Percentiles rank a stretch among this genome's conserved stretches.
Evolutionary conservation across 2,329 filamentous ascomycete genomes (phyloP).

Genomic region (Pyrenochaeta sp.): DNA sequence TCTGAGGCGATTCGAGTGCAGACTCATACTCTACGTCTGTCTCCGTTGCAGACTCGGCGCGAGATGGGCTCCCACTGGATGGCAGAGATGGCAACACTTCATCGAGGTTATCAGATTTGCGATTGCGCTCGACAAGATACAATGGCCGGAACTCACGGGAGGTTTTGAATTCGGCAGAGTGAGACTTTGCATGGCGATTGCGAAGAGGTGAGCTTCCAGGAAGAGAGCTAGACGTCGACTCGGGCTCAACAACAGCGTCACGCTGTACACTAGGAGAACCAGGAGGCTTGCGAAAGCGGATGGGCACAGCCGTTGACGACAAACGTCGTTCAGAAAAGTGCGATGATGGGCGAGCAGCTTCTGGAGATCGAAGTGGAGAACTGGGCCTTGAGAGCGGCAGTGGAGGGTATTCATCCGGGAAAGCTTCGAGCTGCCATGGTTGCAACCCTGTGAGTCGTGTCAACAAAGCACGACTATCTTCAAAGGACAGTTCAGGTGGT

Average conservation of each 20-base stretch:
- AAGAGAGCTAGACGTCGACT: slow-evolving; percentile 22
- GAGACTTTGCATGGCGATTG: slow-evolving; percentile 55
- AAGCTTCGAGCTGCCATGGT: slow-evolving; percentile 46
- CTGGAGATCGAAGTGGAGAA: slow-evolving; percentile 37
- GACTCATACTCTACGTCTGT: slow-evolving; percentile 57
- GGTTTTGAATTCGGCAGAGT: slow-evolving; percentile 62
- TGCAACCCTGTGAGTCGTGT: slow-evolving; percentile 46
- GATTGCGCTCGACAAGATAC: slow-evolving; percentile 76
- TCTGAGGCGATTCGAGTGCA: slow-evolving; percentile 51
- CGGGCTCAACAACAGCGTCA: slow-evolving; percentile 50
- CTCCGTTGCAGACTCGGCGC: slow-evolving; percentile 46
- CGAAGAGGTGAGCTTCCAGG: slow-evolving; percentile 54
- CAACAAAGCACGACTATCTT: slow-evolving; percentile 45
- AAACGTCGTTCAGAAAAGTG: slow-evolving; percentile 30
- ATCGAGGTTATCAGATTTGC: slow-evolving; percentile 41
- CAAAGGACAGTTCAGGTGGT: slow-evolving; percentile 36
- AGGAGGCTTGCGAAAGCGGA: slow-evolving; percentile 62
- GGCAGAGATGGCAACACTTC: slow-evolving; percentile 62
- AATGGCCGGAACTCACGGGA: slow-evolving; percentile 79
- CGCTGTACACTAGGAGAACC: slow-evolving; percentile 55
- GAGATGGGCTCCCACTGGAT: slow-evolving; percentile 53
- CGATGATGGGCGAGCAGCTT: slow-evolving; percentile 25
- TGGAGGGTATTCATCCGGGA: slow-evolving; percentile 46
- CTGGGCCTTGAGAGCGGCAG: slow-evolving; percentile 43
- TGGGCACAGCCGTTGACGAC: slow-evolving; percentile 61